Percentiles rank a stretch among this genome's conserved stretches.
phyloP scores from a whole-genome alignment of 495 filamentous ascomycete species.

The Neurospora pannonica region DNA sequence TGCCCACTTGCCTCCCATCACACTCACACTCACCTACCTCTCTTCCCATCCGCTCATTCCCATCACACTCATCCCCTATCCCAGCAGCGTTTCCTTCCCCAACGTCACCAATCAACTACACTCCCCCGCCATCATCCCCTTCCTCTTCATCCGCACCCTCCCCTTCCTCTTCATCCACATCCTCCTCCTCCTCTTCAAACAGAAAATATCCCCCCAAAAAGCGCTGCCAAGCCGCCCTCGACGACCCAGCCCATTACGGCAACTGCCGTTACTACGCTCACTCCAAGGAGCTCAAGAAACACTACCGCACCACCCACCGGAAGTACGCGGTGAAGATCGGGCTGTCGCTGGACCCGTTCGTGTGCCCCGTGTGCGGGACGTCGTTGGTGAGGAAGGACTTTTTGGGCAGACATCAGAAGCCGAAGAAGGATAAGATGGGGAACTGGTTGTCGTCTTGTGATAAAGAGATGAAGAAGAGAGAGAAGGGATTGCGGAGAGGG shows the following conservation, averaged over 20 bases:
- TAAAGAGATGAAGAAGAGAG: too few species aligned
- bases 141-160: background rate
- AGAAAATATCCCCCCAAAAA: rapidly evolving
- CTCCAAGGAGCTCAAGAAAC: background rate
- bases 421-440: background rate
- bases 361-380: background rate
- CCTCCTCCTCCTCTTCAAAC: background rate
- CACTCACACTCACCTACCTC: too few species aligned
- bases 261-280: rapidly evolving
- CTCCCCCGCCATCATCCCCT: background rate
- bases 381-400: background rate
- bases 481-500: background rate
- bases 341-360: background rate
- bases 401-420: background rate
- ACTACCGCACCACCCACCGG: background rate
- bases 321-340: background rate
- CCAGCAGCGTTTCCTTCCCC: background rate
- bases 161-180: background rate
- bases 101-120: background rate
- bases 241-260: background rate
- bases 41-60: too few species aligned
- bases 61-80: too few species aligned
- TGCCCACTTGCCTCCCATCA: too few species aligned
- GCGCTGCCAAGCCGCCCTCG: background rate
- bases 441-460: background rate